Base-by-base conservation (phyloP, 768 basidiomycete species). In the Leccinum sublutescens region DNA sequence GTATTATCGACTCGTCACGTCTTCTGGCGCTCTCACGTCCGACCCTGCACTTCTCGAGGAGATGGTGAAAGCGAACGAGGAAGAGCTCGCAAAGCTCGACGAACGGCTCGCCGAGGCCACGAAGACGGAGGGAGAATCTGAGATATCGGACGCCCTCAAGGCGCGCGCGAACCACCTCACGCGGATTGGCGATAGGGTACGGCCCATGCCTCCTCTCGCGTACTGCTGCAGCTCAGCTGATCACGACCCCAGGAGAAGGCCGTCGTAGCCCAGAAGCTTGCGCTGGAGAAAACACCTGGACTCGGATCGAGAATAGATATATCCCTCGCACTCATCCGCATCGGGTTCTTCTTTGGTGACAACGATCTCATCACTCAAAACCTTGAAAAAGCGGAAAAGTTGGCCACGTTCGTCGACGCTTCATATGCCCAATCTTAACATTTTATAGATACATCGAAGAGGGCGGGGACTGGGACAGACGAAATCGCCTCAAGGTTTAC, bases 401-500 rank as follows among this genome's bases (percentile, higher is more conserved):
- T 58, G 62, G 87, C 80, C 25, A 4, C 11, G 11, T 23, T 36
- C 48, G 7, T n/a, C 38, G 2, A n/a, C 8, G 15, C 9, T 54
- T 29, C 23, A 19, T n/a, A 2, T 25, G 2, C 40, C 53, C 8
- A 21, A 19, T 36, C 7, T 50, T 48, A 34, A 38, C 15, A 21
- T 47, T 17, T 17, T 45, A 19, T 68, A 95, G 93, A 56, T 79
- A 97, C 47, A 90, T 97, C 55, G 95, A 98, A 66, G 84, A 93
- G 72, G 96, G 96, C 1, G 96, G 96, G 49, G 96, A 99, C 76
- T 99, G 96, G 96, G 96, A 99, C 73, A 81, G 96, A 55, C 85
- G 95, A 40, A 99, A 98, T 74, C 85, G 96, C 49, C 84, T 98
- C 67, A 99, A 99, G 75, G 96, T 98, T 45, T 99, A 98, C 78